Evolutionary conservation across 1,284 basidiomycete species (phyloP).

Genomic region (Cutaneotrichosporon mucoides): DNA sequence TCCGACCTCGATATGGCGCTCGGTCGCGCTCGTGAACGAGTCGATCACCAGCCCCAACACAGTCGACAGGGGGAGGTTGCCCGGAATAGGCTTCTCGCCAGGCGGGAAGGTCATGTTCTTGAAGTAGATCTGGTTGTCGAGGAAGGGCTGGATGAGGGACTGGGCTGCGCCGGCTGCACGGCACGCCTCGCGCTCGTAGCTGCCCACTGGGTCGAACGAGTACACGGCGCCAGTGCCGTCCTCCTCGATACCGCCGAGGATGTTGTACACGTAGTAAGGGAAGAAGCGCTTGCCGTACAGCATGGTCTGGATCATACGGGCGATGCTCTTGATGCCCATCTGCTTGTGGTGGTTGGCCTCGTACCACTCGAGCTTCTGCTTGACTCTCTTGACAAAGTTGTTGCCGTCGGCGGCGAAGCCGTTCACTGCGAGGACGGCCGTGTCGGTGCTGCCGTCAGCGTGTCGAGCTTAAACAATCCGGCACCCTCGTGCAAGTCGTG

Average conservation of each 20-base stretch:
- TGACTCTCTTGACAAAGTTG: conserved; percentile 91
- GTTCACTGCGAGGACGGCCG: conserved; percentile 84
- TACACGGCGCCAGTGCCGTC: conserved; percentile 92
- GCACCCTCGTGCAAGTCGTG: neutral
- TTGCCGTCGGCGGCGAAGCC: conserved; percentile 94
- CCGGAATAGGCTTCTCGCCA: conserved; percentile 59
- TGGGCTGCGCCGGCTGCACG: conserved; percentile 89
- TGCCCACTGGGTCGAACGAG: conserved; percentile 93
- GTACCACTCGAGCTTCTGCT: conserved; percentile 95
- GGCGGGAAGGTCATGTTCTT: conserved; percentile 67
- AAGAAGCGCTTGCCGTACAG: conserved; percentile 90
- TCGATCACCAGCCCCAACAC: conserved; percentile 85
- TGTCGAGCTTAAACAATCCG: neutral
- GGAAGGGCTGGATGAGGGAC: conserved; percentile 85
- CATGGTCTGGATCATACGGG: conserved; percentile 92
- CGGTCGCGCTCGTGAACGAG: conserved; percentile 75
- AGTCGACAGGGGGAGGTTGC: conserved; percentile 70
- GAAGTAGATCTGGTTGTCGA: conserved; percentile 98
- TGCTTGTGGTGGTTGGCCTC: conserved; percentile 88
- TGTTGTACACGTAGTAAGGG: conserved; percentile 94
- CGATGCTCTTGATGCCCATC: conserved; percentile 87
- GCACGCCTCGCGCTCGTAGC: conserved; percentile 90
- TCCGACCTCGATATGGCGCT: conserved; percentile 95
- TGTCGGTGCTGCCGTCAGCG: conserved; percentile 66
- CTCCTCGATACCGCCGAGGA: conserved; percentile 88